Percentiles rank a stretch among this genome's conserved stretches.
Conservation (phyloP, 2,329 filamentous ascomycete species). For the Venturia asperata region DNA sequence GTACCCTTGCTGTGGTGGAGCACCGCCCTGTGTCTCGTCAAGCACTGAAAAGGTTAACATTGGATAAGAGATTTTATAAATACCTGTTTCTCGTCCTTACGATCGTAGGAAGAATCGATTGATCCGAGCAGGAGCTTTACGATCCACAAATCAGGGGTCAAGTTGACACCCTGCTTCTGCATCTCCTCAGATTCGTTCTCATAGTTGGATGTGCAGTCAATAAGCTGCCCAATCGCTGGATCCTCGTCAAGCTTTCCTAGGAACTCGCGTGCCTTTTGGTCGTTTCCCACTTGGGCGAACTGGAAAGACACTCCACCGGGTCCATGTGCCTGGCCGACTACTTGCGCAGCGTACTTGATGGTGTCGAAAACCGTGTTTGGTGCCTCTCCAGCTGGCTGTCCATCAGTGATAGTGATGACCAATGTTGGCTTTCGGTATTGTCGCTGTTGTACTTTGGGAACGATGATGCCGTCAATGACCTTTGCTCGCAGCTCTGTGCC, state of each 20-base stretch:
- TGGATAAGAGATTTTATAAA: conserved; percentile 27
- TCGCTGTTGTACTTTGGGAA: conserved; percentile 45
- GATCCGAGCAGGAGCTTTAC: conserved; percentile 61
- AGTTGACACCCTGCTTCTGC: conserved; percentile 52
- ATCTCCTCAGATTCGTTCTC: conserved; percentile 63
- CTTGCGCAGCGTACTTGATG: conserved; percentile 48
- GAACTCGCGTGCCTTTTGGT: conserved; percentile 57
- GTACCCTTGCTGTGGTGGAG: conserved; percentile 22
- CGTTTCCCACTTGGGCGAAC: conserved; percentile 63
- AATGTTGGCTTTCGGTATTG: conserved; percentile 57
- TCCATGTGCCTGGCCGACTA: conserved; percentile 47
- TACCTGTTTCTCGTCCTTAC: conserved; percentile 53
- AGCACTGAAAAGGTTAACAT: conserved; percentile 8
- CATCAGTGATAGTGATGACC: conserved; percentile 59
- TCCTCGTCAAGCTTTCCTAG: conserved; percentile 58
- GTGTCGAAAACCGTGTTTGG: conserved; percentile 50
- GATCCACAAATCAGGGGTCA: conserved; percentile 60
- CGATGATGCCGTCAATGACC: conserved; percentile 55
- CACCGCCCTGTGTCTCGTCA: conserved; percentile 21
- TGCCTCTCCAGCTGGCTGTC: conserved; percentile 57
- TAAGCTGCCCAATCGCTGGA: conserved; percentile 51
- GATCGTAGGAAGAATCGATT: conserved; percentile 59
- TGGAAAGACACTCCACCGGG: conserved; percentile 57
- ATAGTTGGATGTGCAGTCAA: conserved; percentile 64
- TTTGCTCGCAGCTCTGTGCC: conserved; percentile 56